Conservation (phyloP, 139 green algal species). For the Marvania coccoides region DNA sequence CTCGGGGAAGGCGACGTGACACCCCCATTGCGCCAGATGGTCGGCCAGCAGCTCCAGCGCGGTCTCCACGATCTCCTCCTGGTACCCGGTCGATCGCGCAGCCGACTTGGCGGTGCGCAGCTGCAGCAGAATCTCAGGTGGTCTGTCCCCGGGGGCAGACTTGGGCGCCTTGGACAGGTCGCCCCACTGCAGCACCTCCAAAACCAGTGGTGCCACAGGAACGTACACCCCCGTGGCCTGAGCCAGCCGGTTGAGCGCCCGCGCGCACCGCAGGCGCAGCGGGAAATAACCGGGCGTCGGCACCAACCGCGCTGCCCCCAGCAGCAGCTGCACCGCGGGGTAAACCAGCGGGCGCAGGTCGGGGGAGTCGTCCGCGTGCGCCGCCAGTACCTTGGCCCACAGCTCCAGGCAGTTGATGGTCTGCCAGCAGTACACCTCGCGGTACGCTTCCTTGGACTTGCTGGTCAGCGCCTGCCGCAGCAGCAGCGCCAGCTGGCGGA, state of each 20-base stretch:
- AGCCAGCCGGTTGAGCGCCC: constrained; percentile 40
- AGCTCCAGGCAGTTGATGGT: constrained; percentile 86
- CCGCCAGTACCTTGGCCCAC: constrained; percentile 64
- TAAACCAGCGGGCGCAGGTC: constrained; percentile 80
- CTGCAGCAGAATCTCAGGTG: constrained; percentile 42
- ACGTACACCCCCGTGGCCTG: constrained; percentile 57
- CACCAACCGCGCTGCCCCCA: constrained; percentile 71
- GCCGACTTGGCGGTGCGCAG: constrained; percentile 47
- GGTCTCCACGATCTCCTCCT: constrained; percentile 74
- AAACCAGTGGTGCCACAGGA: constrained; percentile 67
- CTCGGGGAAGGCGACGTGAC: constrained; percentile 81
- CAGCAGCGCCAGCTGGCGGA: constrained; percentile 77
- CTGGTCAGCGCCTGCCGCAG: constrained; percentile 72
- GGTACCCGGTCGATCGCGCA: constrained; percentile 45
- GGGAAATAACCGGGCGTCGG: constrained; percentile 87
- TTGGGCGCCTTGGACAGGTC: constrained; percentile 44
- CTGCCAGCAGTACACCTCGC: constrained; percentile 82
- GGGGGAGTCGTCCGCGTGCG: constrained; percentile 24
- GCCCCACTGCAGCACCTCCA: constrained; percentile 78
- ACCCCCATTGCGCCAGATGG: constrained; percentile 73
- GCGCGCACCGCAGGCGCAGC: constrained; percentile 63
- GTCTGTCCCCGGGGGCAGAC: not conserved
- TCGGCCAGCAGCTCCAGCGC: constrained; percentile 70
- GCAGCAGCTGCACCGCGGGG: constrained; percentile 68
- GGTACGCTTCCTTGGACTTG: constrained; percentile 80